A percentile compares a stretch with the other conserved stretches of the same genome.
phyloP scores from a whole-genome alignment of 2,329 filamentous ascomycete genomes.

The Arachnomyces sp. region DNA sequence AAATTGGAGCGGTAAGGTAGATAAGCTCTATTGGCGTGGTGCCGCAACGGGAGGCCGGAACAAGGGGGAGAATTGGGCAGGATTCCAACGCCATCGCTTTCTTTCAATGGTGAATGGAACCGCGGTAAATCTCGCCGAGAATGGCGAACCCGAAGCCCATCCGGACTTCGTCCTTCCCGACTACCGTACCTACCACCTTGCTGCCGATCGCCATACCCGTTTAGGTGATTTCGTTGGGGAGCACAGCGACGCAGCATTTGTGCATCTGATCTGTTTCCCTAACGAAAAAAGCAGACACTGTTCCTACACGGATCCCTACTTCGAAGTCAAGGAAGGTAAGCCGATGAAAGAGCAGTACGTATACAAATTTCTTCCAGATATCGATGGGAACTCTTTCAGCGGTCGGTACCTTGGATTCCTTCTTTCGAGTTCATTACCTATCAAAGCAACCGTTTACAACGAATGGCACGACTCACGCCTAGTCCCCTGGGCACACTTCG shows the following conservation, averaged over 20 bases:
- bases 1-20: conserved; percentile 36
- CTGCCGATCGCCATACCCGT: conserved; percentile 19
- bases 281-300: conserved; percentile 30
- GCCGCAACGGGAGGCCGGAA: conserved; percentile 42
- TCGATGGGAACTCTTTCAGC: conserved; percentile 68
- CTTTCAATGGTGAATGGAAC: conserved; percentile 65
- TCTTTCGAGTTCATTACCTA: conserved; percentile 59
- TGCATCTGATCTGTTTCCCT: conserved; percentile 39
- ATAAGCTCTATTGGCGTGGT: conserved; percentile 41
- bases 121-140: conserved; percentile 45
- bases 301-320: conserved; percentile 39
- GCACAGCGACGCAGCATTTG: conserved; percentile 37
- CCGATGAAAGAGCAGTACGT: conserved; percentile 33
- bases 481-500: conserved; percentile 71
- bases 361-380: conserved; percentile 65
- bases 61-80: conserved; percentile 53
- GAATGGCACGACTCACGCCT: conserved; percentile 76
- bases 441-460: conserved; percentile 70
- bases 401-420: conserved; percentile 64
- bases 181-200: conserved; percentile 37
- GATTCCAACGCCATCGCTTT: conserved; percentile 69
- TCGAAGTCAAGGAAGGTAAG: conserved; percentile 22
- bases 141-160: conserved; percentile 22
- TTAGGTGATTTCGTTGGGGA: conserved; percentile 34
- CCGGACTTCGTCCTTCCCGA: conserved; percentile 21